Base-by-base conservation (phyloP, 1,284 basidiomycete genomes). In the Pyrrhoderma lamaoense region DNA sequence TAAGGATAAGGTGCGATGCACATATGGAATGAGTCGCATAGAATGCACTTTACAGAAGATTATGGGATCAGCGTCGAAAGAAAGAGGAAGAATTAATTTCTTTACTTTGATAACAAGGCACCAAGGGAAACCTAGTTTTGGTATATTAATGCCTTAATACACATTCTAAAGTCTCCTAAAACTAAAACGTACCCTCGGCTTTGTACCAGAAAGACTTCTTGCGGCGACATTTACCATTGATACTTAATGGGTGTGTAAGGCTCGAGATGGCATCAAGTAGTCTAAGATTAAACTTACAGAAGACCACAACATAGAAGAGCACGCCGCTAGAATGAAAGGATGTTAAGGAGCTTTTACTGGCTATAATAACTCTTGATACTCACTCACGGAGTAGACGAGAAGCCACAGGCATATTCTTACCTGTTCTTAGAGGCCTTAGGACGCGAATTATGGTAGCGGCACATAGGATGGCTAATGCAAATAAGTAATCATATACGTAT, bases 1-100 rank as follows among this genome's bases (percentile, higher is more conserved):
- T 61, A 16, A 65, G 59, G 57, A 65, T 65, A 14, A 65, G 58
- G 3, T 62, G 62, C 7, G 64, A 67, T 18, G 65, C 61, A 9
- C 62, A 57, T 8, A 64, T 49, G 1, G 64, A 59, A 8, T 56
- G 56, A 14, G 63, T 47, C 16, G 52, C 54, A 5, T 64, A 58
- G 13, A 62, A 31, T 18, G 60, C 49, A 53, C 65, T 14, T 23
- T 44, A 18, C 27, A 22, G 2, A 19, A 8, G 2, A 25, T 49
- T 34, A 35, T 8, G 4, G 21, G 9, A 31, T 21, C 31, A 45
- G 42, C 22, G 5, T 31, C 11, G 11, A 31, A 11, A 16, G 31
- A 40, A n/a, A 8, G n/a, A 18, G 34, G 5, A 3, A 31, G 27
- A 31, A 4, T 22, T 34, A 13, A 9, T 42, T 58, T n/a, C n/a